These are phyloP conservation scores for Leccinum pseudoinsigne DNA, from an alignment of 1,284 basidiomycete genomes.

Conservation along the genomic window DNA sequence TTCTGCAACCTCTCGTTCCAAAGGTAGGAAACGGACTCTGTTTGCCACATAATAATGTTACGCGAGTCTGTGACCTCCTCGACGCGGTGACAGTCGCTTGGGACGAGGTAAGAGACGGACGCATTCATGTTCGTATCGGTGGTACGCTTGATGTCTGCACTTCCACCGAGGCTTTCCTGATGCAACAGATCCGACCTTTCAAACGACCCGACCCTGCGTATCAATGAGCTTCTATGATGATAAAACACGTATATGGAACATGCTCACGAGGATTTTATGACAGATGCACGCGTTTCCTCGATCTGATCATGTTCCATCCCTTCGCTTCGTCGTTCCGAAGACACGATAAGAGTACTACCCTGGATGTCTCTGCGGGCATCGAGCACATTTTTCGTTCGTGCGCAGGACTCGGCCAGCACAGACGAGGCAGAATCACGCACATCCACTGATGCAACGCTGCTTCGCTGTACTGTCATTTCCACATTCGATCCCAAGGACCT, in stretches of 20 bases:
- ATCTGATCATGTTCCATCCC: neutral
- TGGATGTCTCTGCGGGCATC: neutral
- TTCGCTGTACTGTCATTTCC: neutral
- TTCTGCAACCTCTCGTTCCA: no score
- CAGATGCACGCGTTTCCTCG: neutral
- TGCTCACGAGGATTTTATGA: constrained; percentile 7
- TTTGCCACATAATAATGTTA: neutral
- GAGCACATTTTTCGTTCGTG: neutral
- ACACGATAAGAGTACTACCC: neutral
- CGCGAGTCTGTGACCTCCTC: neutral
- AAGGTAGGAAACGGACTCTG: no score
- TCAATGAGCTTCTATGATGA: constrained; percentile 1
- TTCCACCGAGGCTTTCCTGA: neutral
- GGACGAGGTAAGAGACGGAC: neutral
- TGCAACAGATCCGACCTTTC: neutral
- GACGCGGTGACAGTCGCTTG: neutral
- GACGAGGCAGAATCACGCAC: neutral
- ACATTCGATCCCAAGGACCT: neutral
- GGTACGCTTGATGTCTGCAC: neutral
- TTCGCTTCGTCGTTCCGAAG: neutral
- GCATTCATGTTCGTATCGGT: neutral
- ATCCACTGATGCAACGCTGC: neutral
- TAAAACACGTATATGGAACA: neutral
- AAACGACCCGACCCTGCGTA: constrained; percentile 3
- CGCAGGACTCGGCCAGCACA: neutral